Percentiles rank a stretch among this genome's conserved stretches.
Evolutionary conservation across 257 asterid species (phyloP).

Genomic region (Solanum piurae): DNA sequence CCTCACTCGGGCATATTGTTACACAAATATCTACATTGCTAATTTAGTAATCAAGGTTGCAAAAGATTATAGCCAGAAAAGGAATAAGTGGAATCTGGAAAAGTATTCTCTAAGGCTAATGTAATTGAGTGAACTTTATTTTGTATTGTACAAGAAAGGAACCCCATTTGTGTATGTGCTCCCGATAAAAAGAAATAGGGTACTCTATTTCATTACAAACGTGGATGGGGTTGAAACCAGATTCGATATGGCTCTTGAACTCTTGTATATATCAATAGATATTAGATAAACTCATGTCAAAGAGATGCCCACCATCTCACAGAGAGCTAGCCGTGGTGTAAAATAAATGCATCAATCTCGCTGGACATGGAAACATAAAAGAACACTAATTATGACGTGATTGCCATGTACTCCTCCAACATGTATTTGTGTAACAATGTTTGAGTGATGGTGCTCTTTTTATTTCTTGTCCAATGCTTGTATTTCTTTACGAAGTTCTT

Average conservation of each 20-base stretch:
- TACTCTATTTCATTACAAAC: background rate
- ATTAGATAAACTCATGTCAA: background rate
- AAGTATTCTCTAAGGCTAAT: background rate
- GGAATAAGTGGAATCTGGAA: background rate
- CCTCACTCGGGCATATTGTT: background rate
- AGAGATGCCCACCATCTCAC: background rate
- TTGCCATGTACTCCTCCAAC: background rate
- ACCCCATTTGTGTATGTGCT: background rate
- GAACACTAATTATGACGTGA: background rate
- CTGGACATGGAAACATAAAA: background rate
- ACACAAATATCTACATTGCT: background rate
- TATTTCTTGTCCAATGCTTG: background rate
- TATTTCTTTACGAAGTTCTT: background rate
- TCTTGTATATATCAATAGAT: background rate
- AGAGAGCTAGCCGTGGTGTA: background rate
- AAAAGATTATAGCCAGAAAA: background rate
- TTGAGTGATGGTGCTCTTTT: background rate
- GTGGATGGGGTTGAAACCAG: background rate
- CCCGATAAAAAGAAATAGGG: background rate
- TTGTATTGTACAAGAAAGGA: background rate
- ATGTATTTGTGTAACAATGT: background rate
- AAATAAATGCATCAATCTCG: background rate
- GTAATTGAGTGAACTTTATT: background rate
- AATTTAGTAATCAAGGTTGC: background rate
- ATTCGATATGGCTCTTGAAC: background rate